Percentiles rank a stretch among this genome's conserved stretches.
These are phyloP conservation scores for Fusarium sp. DNA, from an alignment of 2,329 filamentous ascomycete species.

Conservation along the genomic window DNA sequence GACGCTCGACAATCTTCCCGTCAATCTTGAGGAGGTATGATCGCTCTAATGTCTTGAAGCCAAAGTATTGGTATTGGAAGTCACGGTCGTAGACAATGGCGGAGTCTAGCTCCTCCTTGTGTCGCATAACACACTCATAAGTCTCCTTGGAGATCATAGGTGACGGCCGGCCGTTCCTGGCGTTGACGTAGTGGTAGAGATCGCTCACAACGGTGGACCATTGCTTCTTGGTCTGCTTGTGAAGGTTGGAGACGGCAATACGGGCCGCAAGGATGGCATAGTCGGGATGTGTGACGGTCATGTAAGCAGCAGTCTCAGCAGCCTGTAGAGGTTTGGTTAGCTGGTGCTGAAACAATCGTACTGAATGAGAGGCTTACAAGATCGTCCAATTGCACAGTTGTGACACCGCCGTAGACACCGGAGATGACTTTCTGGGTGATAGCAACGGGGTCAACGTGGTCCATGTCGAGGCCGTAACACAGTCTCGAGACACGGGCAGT, in stretches of 20 bases:
- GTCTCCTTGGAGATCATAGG: conserved; percentile 96
- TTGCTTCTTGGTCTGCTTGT: conserved; percentile 99
- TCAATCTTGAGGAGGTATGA: conserved; percentile 97
- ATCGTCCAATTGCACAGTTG: conserved; percentile 95
- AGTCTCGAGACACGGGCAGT: conserved; percentile 96
- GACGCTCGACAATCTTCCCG: conserved; percentile 95
- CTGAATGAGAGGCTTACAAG: conserved; percentile 73
- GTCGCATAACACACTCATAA: conserved; percentile 93
- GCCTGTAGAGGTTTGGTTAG: conserved; percentile 68
- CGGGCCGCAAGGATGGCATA: conserved; percentile 98
- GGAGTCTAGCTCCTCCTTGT: conserved; percentile 97
- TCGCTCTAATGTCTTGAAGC: conserved; percentile 98
- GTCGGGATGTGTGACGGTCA: conserved; percentile 99
- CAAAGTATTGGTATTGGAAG: conserved; percentile 99
- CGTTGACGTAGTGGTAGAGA: conserved; percentile 95
- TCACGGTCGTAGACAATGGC: conserved; percentile 99
- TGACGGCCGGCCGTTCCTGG: conserved; percentile 83
- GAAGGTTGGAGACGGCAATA: conserved; percentile 98
- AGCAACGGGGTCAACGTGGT: conserved; percentile 94
- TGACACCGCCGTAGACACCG: conserved; percentile 98
- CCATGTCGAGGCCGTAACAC: conserved; percentile 96
- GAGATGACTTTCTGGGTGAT: conserved; percentile 99
- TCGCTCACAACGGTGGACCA: conserved; percentile 96
- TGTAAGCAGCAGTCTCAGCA: conserved; percentile 98
- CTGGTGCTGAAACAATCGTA: neutral